These are phyloP conservation scores for Candida nonsorbophila DNA, from an alignment of 805 yeast species.

Conservation along the genomic window DNA sequence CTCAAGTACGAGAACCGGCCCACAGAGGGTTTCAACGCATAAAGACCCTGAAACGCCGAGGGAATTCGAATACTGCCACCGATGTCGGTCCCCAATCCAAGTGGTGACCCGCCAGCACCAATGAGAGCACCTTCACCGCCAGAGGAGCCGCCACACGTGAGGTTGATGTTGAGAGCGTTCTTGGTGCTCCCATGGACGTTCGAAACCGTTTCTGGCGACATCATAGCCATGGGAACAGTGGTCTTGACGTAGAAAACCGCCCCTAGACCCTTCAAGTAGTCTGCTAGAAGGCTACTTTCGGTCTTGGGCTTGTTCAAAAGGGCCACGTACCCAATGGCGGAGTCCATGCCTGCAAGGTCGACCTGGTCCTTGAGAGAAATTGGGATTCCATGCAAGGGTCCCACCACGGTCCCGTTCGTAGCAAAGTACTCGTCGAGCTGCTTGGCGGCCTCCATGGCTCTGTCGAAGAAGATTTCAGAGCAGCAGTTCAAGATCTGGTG, in stretches of 20 bases:
- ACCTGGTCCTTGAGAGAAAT: conserved; percentile 19
- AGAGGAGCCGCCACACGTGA: conserved; percentile 18
- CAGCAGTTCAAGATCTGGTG: conserved; percentile 47
- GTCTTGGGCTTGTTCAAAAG: conserved; percentile 8
- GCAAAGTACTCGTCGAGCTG: conserved; percentile 11
- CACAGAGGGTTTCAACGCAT: conserved; percentile 16
- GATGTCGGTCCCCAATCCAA: conserved; percentile 21
- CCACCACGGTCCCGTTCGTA: conserved; percentile 4
- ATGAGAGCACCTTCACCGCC: conserved; percentile 21
- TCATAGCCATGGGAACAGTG: conserved; percentile 17
- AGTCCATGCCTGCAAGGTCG: conserved; percentile 13
- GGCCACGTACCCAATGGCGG: conserved; percentile 15
- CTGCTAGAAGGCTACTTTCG: conserved; percentile 4
- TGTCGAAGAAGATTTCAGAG: conserved; percentile 29
- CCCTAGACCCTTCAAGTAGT: conserved; percentile 9
- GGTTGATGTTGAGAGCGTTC: conserved; percentile 13
- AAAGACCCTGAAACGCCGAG: conserved; percentile 15
- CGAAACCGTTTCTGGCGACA: conserved; percentile 17
- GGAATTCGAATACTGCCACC: conserved; percentile 21
- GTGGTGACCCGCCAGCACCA: conserved; percentile 13
- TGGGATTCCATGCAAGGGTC: conserved; percentile 16
- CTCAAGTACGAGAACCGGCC: conserved; percentile 14
- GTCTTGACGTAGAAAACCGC: conserved; percentile 17
- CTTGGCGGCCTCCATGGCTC: conserved; percentile 12
- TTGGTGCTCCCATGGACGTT: conserved; percentile 14